These are phyloP conservation scores for Exophiala calicioides DNA, from an alignment of 2,329 filamentous ascomycete genomes.

Conservation along the genomic window DNA sequence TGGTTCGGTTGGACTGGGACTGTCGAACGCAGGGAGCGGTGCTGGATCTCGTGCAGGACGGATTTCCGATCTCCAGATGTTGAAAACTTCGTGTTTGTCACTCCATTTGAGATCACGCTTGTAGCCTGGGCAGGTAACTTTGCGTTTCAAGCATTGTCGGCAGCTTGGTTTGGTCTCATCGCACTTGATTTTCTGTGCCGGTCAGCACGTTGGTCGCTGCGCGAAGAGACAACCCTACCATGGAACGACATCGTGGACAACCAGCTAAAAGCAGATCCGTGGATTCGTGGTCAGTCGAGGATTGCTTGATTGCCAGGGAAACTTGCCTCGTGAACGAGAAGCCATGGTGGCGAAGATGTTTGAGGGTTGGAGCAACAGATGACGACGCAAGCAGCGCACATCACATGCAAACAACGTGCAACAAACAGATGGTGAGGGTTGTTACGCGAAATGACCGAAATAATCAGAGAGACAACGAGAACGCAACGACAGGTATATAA, in stretches of 20 bases:
- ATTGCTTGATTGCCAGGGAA: conserved; percentile 1
- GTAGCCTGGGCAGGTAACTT: conserved; percentile 26
- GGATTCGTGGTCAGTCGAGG: conserved; percentile 7
- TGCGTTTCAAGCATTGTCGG: conserved; percentile 28
- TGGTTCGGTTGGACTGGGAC: conserved; percentile 6
- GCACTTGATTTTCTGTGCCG: conserved; percentile 30
- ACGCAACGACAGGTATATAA: neutral
- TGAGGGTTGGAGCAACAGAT: conserved; percentile 1
- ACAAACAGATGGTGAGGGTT: conserved; percentile 6
- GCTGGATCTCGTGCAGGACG: conserved; percentile 3
- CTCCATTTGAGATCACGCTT: conserved; percentile 19
- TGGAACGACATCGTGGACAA: conserved; percentile 19
- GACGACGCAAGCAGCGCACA: neutral
- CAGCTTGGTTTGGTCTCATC: conserved; percentile 33
- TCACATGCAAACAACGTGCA: neutral
- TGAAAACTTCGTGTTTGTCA: conserved; percentile 20
- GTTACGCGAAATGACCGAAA: too few relatives aligned
- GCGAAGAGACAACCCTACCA: conserved; percentile 6
- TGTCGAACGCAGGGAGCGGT: neutral
- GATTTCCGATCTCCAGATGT: conserved; percentile 5
- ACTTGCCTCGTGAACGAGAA: conserved; percentile 17
- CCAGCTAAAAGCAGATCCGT: conserved; percentile 8
- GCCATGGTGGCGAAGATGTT: too few relatives aligned
- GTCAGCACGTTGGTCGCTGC: conserved; percentile 6
- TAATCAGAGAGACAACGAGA: conserved; percentile 9